A percentile compares a stretch with the other conserved stretches of the same genome.
Evolutionary conservation across 116 monocot species (phyloP).

Genomic region (Posidonia oceanica): DNA sequence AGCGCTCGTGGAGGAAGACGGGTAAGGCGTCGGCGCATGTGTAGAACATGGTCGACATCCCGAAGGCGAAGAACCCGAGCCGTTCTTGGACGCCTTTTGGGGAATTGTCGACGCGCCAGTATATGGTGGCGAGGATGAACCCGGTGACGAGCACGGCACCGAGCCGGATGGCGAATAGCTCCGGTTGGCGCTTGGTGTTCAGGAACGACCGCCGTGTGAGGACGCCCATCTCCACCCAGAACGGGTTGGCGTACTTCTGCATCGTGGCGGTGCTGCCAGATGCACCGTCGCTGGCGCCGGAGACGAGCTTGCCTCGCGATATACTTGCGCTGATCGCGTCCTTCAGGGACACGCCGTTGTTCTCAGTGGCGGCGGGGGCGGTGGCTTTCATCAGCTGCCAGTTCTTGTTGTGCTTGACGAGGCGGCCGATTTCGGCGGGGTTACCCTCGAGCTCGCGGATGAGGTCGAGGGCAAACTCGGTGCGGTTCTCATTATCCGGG

Average conservation of each 20-base stretch:
- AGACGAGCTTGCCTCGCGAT: constrained; percentile 70
- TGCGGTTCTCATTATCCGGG: constrained; percentile 42
- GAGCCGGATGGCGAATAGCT: constrained; percentile 52
- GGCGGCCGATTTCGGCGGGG: constrained; percentile 14
- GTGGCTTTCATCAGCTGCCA: constrained; percentile 13
- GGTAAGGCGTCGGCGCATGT: constrained; percentile 80
- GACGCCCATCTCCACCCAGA: constrained; percentile 51
- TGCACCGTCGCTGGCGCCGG: constrained; percentile 40
- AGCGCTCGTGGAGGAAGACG: constrained; percentile 65
- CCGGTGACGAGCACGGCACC: constrained; percentile 59
- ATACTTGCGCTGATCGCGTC: constrained; percentile 76
- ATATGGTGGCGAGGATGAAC: constrained; percentile 72
- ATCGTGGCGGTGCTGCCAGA: constrained; percentile 17
- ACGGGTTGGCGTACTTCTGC: constrained; percentile 61
- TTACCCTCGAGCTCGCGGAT: constrained; percentile 54
- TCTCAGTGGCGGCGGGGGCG: background rate
- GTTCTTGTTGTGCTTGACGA: constrained; percentile 35
- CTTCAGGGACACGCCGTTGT: constrained; percentile 20
- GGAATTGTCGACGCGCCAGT: constrained; percentile 51
- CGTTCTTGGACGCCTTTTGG: constrained; percentile 70
- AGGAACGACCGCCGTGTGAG: constrained; percentile 35
- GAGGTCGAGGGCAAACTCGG: constrained; percentile 74
- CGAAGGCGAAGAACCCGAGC: constrained; percentile 78
- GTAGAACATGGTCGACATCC: constrained; percentile 83
- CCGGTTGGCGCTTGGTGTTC: constrained; percentile 57